Evolutionary conservation across 2,329 filamentous ascomycete species (phyloP).

Genomic region (Macrophomina tecta): DNA sequence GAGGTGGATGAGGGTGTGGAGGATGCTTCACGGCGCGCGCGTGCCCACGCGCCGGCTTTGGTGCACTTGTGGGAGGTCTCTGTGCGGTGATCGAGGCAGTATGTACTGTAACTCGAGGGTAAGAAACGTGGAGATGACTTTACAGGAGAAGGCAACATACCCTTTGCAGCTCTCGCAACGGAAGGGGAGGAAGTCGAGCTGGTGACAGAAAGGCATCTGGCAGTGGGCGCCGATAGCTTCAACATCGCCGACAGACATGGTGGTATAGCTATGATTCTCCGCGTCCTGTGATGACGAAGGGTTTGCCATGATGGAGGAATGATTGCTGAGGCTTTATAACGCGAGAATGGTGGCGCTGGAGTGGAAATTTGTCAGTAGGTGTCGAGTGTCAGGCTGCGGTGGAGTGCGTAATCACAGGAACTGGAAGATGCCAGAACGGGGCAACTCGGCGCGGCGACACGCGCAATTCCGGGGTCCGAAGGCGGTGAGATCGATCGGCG

Average conservation of each 20-base stretch:
- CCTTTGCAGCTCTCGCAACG: slow-evolving; percentile 84
- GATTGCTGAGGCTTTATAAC: slow-evolving; percentile 14
- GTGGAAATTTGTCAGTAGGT: not conserved
- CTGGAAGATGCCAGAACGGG: slow-evolving; percentile 27
- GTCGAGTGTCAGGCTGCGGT: not conserved
- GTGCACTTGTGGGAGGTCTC: slow-evolving; percentile 78
- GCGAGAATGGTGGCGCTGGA: not conserved
- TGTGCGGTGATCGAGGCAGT: slow-evolving; percentile 91
- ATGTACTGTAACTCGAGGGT: slow-evolving; percentile 61
- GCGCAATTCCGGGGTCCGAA: not conserved
- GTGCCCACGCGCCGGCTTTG: slow-evolving; percentile 66
- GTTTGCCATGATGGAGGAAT: not conserved
- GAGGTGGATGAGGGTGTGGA: slow-evolving; percentile 38
- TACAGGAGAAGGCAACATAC: slow-evolving; percentile 37
- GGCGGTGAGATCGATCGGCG: slow-evolving; percentile 19
- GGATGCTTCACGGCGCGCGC: slow-evolving; percentile 49
- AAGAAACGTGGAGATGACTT: not conserved
- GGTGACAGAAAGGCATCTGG: slow-evolving; percentile 87
- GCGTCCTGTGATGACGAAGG: slow-evolving; percentile 11
- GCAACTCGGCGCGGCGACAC: slow-evolving; percentile 3
- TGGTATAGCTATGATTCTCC: slow-evolving; percentile 65
- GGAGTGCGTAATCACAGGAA: slow-evolving; percentile 25
- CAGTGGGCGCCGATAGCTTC: slow-evolving; percentile 89
- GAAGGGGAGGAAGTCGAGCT: slow-evolving; percentile 96
- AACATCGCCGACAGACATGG: slow-evolving; percentile 79